These are phyloP conservation scores for Cystobasidium sp. DNA, from an alignment of 1,284 basidiomycete genomes.

Conservation along the genomic window DNA sequence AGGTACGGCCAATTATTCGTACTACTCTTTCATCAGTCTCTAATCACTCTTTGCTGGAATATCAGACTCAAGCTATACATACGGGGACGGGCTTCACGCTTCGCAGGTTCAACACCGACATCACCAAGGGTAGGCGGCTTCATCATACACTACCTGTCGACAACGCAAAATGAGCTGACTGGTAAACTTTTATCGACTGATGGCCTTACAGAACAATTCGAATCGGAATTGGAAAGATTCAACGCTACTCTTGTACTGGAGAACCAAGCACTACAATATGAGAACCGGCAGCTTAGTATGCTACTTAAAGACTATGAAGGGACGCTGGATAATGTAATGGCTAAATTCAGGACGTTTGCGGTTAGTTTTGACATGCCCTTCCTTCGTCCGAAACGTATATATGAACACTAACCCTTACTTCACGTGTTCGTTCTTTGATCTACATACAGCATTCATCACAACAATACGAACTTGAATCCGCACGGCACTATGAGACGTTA, in stretches of 20 bases:
- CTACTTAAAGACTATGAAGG: slow-evolving; percentile 92
- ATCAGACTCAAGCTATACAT: slow-evolving; percentile 77
- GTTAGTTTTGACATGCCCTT: slow-evolving; percentile 63
- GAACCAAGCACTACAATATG: slow-evolving; percentile 86
- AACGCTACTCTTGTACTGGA: slow-evolving; percentile 91
- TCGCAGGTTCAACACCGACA: slow-evolving; percentile 89
- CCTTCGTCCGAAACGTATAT: too few species aligned
- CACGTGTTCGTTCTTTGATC: neutral
- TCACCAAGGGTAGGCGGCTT: slow-evolving; percentile 71
- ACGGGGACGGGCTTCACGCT: slow-evolving; percentile 78
- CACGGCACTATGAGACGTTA: slow-evolving; percentile 86
- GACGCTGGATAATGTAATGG: slow-evolving; percentile 95
- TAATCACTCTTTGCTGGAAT: neutral
- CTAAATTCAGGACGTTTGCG: slow-evolving; percentile 88
- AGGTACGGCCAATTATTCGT: slow-evolving; percentile 62
- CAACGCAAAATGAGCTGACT: neutral
- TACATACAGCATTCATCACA: slow-evolving; percentile 77
- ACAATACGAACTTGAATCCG: slow-evolving; percentile 84
- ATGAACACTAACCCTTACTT: neutral
- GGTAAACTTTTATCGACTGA: neutral
- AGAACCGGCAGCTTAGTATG: slow-evolving; percentile 88
- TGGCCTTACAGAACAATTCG: slow-evolving; percentile 74
- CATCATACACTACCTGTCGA: slow-evolving; percentile 4
- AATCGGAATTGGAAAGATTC: slow-evolving; percentile 85
- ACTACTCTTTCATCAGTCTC: slow-evolving; percentile 43